These are phyloP conservation scores for Fusarium torulosum DNA, from an alignment of 2,329 filamentous ascomycete genomes.

Conservation along the genomic window DNA sequence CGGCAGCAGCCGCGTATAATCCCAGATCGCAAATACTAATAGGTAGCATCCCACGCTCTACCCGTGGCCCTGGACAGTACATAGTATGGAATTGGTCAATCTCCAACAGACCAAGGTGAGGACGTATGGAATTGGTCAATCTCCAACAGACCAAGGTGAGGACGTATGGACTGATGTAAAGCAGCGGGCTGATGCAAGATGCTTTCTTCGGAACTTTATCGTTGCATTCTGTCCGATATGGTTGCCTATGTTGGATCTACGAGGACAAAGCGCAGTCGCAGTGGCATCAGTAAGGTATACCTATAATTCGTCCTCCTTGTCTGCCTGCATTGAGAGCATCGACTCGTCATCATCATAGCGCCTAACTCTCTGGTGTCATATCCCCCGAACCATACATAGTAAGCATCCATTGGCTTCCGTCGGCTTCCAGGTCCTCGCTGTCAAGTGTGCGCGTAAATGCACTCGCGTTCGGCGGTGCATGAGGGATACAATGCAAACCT, in stretches of 20 bases:
- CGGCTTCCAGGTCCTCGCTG: slow-evolving; percentile 24
- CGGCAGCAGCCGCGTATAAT: slow-evolving; percentile 44
- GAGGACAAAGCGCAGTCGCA: slow-evolving; percentile 11
- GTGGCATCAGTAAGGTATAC: slow-evolving; percentile 4
- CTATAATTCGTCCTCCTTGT: slow-evolving; percentile 1
- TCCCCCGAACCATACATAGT: slow-evolving; percentile 7
- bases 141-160: background rate
- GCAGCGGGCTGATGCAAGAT: slow-evolving; percentile 14
- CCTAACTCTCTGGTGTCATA: slow-evolving; percentile 25
- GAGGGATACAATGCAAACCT: slow-evolving; percentile 16
- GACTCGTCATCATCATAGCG: slow-evolving; percentile 35
- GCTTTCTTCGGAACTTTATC: slow-evolving; percentile 5
- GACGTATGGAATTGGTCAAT: background rate
- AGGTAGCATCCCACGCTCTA: slow-evolving; percentile 28
- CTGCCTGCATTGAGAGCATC: slow-evolving; percentile 18
- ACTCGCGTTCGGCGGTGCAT: slow-evolving; percentile 13
- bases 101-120: background rate
- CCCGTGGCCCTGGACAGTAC: slow-evolving; percentile 1
- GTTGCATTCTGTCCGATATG: slow-evolving; percentile 17
- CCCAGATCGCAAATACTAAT: slow-evolving; percentile 8
- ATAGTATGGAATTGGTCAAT: background rate
- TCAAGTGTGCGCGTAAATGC: slow-evolving; percentile 13
- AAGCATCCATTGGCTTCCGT: slow-evolving; percentile 32
- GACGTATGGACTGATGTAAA: background rate
- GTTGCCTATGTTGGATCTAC: slow-evolving; percentile 8